These are phyloP conservation scores for Zasmidium citrigriseum DNA, from an alignment of 2,329 filamentous ascomycete species.

Conservation along the genomic window DNA sequence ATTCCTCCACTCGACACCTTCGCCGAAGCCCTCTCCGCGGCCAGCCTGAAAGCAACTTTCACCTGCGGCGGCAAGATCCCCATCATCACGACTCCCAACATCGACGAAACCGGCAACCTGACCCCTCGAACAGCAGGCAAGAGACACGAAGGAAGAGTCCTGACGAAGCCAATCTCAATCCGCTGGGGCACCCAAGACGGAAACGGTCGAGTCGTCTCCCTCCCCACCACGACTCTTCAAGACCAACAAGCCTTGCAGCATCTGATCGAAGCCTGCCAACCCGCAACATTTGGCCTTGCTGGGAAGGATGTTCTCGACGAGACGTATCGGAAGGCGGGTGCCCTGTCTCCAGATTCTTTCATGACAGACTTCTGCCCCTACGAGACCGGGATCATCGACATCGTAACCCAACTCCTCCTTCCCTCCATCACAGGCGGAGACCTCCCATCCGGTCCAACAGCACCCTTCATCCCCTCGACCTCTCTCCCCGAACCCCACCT, in stretches of 20 bases:
- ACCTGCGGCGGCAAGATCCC: neutral
- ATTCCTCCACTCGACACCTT: too few species aligned
- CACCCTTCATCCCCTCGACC: too few species aligned
- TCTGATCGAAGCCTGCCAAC: constrained; percentile 29
- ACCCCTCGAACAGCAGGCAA: neutral
- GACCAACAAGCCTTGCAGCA: neutral
- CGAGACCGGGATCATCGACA: constrained; percentile 52
- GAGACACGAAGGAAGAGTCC: neutral
- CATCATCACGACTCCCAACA: neutral
- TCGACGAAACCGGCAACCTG: neutral
- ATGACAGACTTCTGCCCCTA: constrained; percentile 14
- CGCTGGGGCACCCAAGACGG: neutral
- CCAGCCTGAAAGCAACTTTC: neutral
- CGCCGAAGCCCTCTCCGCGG: neutral
- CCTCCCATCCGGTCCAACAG: constrained; percentile 37
- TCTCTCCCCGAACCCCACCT: too few species aligned
- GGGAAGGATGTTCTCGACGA: constrained; percentile 53
- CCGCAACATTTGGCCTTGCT: constrained; percentile 52
- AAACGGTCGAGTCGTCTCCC: neutral
- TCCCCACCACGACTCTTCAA: neutral
- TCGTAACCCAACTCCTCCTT: constrained; percentile 49
- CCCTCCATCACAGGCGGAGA: constrained; percentile 22
- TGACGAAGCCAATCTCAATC: neutral
- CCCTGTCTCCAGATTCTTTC: constrained; percentile 50
- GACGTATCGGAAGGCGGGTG: constrained; percentile 53